Conservation (phyloP, 176 grass and related monocot genomes). For the Poa annua region DNA sequence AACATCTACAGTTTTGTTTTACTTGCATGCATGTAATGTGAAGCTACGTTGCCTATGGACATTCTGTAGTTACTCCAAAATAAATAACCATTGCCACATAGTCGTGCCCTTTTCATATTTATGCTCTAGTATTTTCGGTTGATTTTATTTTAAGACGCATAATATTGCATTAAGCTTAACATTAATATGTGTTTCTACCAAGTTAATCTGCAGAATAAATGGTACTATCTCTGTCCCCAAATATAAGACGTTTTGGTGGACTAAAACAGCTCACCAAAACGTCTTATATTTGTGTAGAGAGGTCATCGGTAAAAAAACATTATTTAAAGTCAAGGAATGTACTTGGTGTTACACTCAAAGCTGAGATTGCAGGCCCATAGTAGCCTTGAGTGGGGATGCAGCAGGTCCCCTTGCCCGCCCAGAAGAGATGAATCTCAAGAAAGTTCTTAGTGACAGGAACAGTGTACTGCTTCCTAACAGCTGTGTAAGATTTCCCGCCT, state of each 20-base stretch:
- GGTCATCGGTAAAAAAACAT: not conserved
- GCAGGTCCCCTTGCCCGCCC: conserved; percentile 94
- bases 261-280: not conserved
- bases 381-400: conserved; percentile 68
- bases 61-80: not conserved
- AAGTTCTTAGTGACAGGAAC: conserved; percentile 72
- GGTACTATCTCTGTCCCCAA: not conserved
- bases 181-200: not conserved
- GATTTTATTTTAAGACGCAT: not conserved
- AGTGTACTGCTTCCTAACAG: conserved; percentile 56
- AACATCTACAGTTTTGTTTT: not conserved
- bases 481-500: conserved; percentile 59
- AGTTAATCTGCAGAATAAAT: not conserved
- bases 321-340: conserved; percentile 12
- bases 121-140: not conserved
- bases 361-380: conserved; percentile 73
- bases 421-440: conserved; percentile 94
- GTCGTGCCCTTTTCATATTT: not conserved
- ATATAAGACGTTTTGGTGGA: too few relatives aligned
- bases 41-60: not conserved
- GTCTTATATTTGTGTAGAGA: not conserved
- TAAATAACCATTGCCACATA: not conserved
- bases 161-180: not conserved
- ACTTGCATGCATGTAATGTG: not conserved
- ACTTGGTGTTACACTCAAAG: conserved; percentile 78